Conservation (phyloP, 192 early-diverging fungal species). For the Coemansia sp. region DNA sequence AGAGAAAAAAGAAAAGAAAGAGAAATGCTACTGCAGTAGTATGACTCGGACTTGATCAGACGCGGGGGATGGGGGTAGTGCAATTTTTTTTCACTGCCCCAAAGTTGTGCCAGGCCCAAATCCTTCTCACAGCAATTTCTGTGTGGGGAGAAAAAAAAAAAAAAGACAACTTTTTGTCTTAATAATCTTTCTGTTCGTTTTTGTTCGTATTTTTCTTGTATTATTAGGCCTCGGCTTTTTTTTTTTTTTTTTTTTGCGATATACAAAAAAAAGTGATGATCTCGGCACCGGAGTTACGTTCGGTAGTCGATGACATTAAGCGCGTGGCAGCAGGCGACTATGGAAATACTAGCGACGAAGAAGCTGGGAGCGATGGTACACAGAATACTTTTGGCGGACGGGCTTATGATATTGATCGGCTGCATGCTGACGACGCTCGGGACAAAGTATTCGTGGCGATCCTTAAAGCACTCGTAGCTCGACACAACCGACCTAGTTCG, state of each 20-base stretch:
- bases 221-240: not conserved
- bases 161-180: too few relatives aligned
- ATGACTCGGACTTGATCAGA: too few relatives aligned
- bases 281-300: constrained; percentile 41
- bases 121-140: not conserved
- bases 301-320: constrained; percentile 46
- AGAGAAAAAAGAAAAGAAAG: too few relatives aligned
- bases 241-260: not conserved
- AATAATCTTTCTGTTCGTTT: too few relatives aligned
- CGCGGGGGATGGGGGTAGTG: too few relatives aligned
- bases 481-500: constrained; percentile 75
- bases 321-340: constrained; percentile 33
- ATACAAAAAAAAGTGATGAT: not conserved
- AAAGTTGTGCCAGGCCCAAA: constrained; percentile 6
- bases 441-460: constrained; percentile 89
- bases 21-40: too few relatives aligned
- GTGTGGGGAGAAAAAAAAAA: too few relatives aligned
- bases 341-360: constrained; percentile 10
- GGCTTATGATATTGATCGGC: constrained; percentile 45
- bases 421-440: constrained; percentile 76
- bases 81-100: not conserved
- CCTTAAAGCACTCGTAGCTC: constrained; percentile 73
- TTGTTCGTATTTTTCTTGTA: too few relatives aligned
- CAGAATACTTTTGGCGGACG: constrained; percentile 45
- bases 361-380: constrained; percentile 29